Conservation (phyloP, 208 protist genomes). For the Acanthamoeba castellanii region DNA sequence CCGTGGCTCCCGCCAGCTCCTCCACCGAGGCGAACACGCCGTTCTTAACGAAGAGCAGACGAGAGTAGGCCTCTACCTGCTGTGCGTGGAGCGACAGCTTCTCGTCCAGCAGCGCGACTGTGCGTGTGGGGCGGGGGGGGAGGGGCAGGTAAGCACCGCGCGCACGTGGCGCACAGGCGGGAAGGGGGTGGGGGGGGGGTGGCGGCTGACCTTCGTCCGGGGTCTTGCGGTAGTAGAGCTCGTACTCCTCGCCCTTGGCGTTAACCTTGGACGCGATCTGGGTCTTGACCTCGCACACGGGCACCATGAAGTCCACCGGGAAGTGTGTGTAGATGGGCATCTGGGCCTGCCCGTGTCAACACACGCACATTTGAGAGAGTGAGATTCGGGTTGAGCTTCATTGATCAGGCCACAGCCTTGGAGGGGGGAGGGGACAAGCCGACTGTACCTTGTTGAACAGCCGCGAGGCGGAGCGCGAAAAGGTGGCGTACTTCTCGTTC, state of each 20-base stretch:
- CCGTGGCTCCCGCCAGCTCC: conserved; percentile 42
- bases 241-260: conserved; percentile 49
- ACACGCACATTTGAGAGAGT: neutral
- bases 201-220: neutral
- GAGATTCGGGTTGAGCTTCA: neutral
- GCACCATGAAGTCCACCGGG: conserved; percentile 72
- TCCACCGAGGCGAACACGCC: conserved; percentile 54
- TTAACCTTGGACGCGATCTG: conserved; percentile 47
- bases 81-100: conserved; percentile 61
- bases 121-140: neutral
- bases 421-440: neutral
- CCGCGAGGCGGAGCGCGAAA: conserved; percentile 45
- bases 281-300: conserved; percentile 8
- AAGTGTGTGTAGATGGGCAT: conserved; percentile 76
- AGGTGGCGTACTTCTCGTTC: conserved; percentile 71
- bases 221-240: conserved; percentile 56
- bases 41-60: conserved; percentile 53
- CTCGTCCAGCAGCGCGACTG: conserved; percentile 63
- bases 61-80: conserved; percentile 57
- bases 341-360: conserved; percentile 34
- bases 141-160: neutral
- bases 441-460: conserved; percentile 56
- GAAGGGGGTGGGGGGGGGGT: neutral
- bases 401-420: neutral
- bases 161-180: neutral